A percentile compares a stretch with the other conserved stretches of the same genome.
These are phyloP conservation scores for Rhynchospora breviuscula DNA, from an alignment of 176 grass and related monocot genomes.

Conservation along the genomic window DNA sequence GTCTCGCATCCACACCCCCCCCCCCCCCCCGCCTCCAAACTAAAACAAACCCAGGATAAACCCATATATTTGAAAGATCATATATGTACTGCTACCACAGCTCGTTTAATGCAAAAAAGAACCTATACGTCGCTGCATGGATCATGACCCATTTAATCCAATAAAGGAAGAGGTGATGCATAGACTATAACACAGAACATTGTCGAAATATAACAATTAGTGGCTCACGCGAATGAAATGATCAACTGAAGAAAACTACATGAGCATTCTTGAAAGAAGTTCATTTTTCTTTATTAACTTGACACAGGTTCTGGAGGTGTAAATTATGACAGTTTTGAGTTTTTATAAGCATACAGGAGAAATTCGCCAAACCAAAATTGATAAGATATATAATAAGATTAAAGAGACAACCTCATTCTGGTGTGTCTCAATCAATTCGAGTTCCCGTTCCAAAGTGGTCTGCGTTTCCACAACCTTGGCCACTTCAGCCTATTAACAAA, in stretches of 20 bases:
- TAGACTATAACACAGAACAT: too few relatives aligned
- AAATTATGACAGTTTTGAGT: background rate
- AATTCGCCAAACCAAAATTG: background rate
- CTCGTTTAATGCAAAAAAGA: background rate
- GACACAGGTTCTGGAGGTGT: background rate
- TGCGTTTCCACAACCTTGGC: conserved; percentile 98
- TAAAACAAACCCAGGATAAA: background rate
- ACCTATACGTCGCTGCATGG: background rate
- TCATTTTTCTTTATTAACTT: too few relatives aligned
- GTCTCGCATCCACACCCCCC: too few relatives aligned
- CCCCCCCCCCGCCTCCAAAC: background rate
- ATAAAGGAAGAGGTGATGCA: too few relatives aligned
- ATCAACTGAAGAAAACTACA: too few relatives aligned
- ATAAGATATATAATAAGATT: background rate
- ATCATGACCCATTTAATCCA: background rate
- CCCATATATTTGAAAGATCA: background rate
- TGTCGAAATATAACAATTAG: too few relatives aligned
- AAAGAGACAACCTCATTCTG: conserved; percentile 61
- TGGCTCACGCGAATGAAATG: too few relatives aligned
- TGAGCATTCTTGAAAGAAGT: too few relatives aligned
- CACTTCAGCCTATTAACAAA: conserved; percentile 75
- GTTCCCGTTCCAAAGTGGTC: conserved; percentile 85
- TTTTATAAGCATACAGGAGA: background rate
- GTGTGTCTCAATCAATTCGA: conserved; percentile 98
- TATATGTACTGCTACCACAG: background rate